Conservation (phyloP, 2,329 filamentous ascomycete genomes). For the Clarireedia hainanense region DNA sequence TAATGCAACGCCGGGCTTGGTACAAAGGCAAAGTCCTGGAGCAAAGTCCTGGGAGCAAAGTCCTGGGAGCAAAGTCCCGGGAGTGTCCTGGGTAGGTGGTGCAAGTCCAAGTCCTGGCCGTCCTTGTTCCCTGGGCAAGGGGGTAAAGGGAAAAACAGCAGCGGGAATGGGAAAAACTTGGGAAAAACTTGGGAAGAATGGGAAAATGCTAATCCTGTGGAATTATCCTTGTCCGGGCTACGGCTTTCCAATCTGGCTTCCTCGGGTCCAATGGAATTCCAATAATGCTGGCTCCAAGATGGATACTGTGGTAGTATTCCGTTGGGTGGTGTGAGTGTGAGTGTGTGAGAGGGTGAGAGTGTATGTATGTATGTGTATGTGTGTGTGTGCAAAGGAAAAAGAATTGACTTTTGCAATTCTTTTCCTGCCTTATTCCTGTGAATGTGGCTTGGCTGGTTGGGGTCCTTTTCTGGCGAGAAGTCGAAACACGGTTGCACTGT, state of each 20-base stretch:
- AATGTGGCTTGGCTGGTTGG: not conserved
- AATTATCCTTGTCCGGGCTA: conserved; percentile 3
- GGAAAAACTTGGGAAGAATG: no score
- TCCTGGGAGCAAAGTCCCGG: not conserved
- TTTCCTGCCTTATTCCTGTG: not conserved
- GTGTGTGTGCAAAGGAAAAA: not conserved
- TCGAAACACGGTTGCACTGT: not conserved
- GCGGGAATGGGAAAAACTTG: not conserved
- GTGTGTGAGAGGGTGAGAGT: no score
- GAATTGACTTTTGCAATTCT: not conserved
- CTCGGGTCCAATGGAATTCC: not conserved
- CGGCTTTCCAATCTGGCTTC: not conserved
- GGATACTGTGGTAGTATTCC: not conserved
- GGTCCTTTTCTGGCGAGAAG: not conserved
- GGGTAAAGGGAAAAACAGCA: not conserved
- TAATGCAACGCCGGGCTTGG: not conserved
- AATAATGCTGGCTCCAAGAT: no score
- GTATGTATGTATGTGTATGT: no score
- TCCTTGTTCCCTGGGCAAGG: not conserved
- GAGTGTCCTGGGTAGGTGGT: not conserved
- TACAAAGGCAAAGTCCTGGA: not conserved
- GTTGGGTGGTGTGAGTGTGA: not conserved
- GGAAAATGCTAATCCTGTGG: not conserved
- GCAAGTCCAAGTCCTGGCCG: no score
- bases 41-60: not conserved